Evolutionary conservation across 768 basidiomycete species (phyloP), one percentile per base, ranked within the genome.

Genomic region (Hypholoma fasciculare): DNA sequence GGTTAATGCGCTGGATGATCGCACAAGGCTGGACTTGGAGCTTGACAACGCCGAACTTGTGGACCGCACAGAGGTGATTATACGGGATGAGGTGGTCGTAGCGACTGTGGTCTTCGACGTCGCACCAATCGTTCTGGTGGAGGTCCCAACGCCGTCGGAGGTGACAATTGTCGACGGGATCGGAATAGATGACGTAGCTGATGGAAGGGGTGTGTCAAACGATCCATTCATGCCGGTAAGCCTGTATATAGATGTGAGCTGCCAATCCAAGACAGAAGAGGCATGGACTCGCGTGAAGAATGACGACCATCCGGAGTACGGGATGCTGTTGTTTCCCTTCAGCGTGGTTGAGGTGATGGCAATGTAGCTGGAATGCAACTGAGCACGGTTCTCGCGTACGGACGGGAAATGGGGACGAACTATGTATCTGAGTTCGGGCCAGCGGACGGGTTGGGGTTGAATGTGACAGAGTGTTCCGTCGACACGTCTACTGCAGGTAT

Each of bases 161-260:
- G 74, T 72, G 39, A 77, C 61, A 27, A 65, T 70, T 0, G 77
- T 64, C 7, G 73, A 64, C 7, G 77, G 76, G 5, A 77, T 69
- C 37, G 82, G 66, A 20, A 79, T 73, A 26, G 74, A 48, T 19
- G 79, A 74, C 44, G 81, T 83, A 34, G 82, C 80, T 46, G 79
- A 75, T 1, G 82, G 67, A 34, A 84, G 68, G 16, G 84, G 82
- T 1, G 74, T 69, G 23, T 73, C 66, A 64, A 85, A 82, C 26
- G 82, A 81, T 49, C 88, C 89, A 12, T 74, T 75, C 88, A 90
- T 88, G 39, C 76, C 75, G 38, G 74, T 69, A 26, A 90, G 72
- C 3, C 85, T 89, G 48, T 46, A 50, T 34, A 48, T 48, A 52
- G 34, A 44, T 57, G 6, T 50, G 2, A 26, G 1, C 51, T 52